These are phyloP conservation scores for Syzygium malaccense DNA, from an alignment of 441 rosid genomes.

Conservation along the genomic window DNA sequence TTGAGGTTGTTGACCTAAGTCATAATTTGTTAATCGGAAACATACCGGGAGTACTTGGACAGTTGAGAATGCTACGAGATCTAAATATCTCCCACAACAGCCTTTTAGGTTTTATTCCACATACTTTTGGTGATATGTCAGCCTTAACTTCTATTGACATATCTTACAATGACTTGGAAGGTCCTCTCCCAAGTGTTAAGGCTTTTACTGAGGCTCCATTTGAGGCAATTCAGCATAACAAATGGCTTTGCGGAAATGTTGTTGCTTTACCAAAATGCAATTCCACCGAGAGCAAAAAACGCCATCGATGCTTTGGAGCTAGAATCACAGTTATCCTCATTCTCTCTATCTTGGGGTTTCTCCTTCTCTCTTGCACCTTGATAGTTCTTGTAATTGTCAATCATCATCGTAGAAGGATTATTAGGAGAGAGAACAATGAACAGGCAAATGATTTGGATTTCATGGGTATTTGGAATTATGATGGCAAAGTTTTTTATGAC, in stretches of 20 bases:
- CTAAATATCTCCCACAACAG: neutral
- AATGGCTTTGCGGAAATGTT: neutral
- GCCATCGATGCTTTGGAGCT: rapidly evolving
- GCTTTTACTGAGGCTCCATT: neutral
- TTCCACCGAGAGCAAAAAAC: rapidly evolving
- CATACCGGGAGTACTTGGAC: neutral
- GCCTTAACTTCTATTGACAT: neutral
- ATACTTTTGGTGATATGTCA: neutral
- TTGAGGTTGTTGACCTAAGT: too few relatives aligned
- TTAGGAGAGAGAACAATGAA: neutral
- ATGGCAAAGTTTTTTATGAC: too few relatives aligned
- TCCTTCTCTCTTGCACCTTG: neutral
- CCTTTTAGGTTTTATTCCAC: neutral
- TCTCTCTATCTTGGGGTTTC: neutral
- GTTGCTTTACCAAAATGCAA: neutral
- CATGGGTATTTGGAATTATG: neutral
- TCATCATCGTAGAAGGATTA: neutral
- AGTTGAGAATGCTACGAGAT: neutral
- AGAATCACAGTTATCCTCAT: rapidly evolving
- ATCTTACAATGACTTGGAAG: neutral
- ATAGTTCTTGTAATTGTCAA: neutral
- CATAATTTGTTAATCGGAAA: too few relatives aligned
- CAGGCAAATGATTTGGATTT: neutral
- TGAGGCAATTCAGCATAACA: neutral
- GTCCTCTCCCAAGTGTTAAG: neutral